Evolutionary conservation across 176 grass and related monocot genomes (phyloP).

Genomic region (Hordeum vulgare): DNA sequence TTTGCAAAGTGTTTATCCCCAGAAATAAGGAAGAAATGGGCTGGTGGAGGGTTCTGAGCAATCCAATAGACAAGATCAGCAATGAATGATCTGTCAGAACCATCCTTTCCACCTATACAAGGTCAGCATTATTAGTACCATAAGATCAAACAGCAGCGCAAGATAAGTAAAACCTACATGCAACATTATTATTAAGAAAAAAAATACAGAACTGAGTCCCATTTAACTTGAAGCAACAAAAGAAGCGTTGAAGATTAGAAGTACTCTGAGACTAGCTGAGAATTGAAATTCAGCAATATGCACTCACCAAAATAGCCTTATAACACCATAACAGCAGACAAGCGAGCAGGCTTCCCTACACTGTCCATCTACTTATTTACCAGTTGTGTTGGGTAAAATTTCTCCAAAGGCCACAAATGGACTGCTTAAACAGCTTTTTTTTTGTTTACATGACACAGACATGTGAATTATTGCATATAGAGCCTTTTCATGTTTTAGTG

Average conservation of each 20-base stretch:
- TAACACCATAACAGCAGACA: not conserved
- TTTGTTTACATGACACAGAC: not conserved
- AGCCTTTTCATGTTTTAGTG: not conserved
- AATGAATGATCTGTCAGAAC: conserved; percentile 73
- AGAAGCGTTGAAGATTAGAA: not conserved
- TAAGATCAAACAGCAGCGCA: not conserved
- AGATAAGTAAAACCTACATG: not conserved
- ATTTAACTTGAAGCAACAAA: not conserved
- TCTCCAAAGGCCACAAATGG: not conserved
- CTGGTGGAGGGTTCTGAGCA: conserved; percentile 88
- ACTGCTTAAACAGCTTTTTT: not conserved
- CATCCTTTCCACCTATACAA: conserved; percentile 73
- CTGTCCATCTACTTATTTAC: not conserved
- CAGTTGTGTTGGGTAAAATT: not conserved
- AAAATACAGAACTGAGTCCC: not conserved
- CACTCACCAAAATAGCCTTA: not conserved
- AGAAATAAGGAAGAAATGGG: conserved; percentile 90
- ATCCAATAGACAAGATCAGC: conserved; percentile 77
- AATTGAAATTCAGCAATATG: not conserved
- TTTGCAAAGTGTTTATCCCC: conserved; percentile 67
- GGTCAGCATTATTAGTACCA: conserved; percentile 14
- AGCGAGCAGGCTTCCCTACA: not conserved
- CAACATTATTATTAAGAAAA: not conserved
- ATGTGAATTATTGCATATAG: not conserved
- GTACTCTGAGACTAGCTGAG: not conserved